These are phyloP conservation scores for Xerocomus amazonicus DNA, from an alignment of 1,284 basidiomycete genomes.

Conservation along the genomic window DNA sequence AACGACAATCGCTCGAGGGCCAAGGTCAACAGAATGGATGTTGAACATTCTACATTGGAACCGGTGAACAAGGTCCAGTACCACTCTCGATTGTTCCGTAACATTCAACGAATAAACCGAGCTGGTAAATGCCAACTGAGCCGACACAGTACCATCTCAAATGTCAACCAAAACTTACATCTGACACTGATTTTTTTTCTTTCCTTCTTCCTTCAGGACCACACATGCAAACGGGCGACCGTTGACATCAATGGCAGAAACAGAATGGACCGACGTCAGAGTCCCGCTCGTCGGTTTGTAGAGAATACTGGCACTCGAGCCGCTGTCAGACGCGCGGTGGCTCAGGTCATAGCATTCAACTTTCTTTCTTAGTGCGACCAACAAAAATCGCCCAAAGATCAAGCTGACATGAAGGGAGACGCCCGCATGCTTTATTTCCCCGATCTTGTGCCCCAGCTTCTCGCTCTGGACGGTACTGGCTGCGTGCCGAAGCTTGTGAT, in stretches of 20 bases:
- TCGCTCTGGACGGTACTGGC: background rate
- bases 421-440: conserved; percentile 15
- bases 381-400: conserved; percentile 19
- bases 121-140: conserved; percentile 1
- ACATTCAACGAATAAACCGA: conserved; percentile 14
- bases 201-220: conserved; percentile 9
- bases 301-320: conserved; percentile 10
- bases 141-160: background rate
- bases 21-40: conserved; percentile 9
- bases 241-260: conserved; percentile 13
- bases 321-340: conserved; percentile 9
- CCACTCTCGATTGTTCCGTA: conserved; percentile 1
- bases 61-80: conserved; percentile 15
- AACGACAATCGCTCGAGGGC: conserved; percentile 16
- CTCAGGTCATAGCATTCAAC: conserved; percentile 20
- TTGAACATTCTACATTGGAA: conserved; percentile 4
- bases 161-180: conserved; percentile 2
- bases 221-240: conserved; percentile 17
- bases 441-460: conserved; percentile 1
- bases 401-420: conserved; percentile 2
- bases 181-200: background rate
- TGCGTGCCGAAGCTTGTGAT: conserved; percentile 3
- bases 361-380: conserved; percentile 16
- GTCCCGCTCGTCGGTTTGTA: conserved; percentile 1
- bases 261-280: conserved; percentile 16